These are phyloP conservation scores for Pleurozium schreberi DNA, from an alignment of 225 moss, liverwort and hornwort genomes.

Conservation along the genomic window DNA sequence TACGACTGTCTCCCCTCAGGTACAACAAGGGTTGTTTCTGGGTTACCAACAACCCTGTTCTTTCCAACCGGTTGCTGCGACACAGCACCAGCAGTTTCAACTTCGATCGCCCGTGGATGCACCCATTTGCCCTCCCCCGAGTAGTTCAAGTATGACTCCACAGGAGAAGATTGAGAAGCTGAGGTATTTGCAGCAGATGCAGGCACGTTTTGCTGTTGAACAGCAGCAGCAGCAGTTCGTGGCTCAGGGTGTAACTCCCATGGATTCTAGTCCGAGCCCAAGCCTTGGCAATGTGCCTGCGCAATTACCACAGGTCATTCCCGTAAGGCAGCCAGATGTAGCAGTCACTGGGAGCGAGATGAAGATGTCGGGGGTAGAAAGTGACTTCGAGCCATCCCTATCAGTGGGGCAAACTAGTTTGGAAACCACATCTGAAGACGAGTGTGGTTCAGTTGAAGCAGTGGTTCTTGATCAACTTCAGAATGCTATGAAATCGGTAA, in stretches of 20 bases:
- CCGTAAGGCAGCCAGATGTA: slow-evolving; percentile 30
- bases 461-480: slow-evolving; percentile 37
- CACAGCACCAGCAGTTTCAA: slow-evolving; percentile 38
- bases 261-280: slow-evolving; percentile 23
- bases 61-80: slow-evolving; percentile 6
- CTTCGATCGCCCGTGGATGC: slow-evolving; percentile 21
- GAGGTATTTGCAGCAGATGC: slow-evolving; percentile 86
- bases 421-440: slow-evolving; percentile 35
- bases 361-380: slow-evolving; percentile 33
- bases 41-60: slow-evolving; percentile 40
- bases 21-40: slow-evolving; percentile 25
- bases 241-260: slow-evolving; percentile 40
- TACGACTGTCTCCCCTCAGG: slow-evolving; percentile 25
- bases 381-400: slow-evolving; percentile 40
- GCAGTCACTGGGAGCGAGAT: slow-evolving; percentile 21
- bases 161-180: slow-evolving; percentile 93
- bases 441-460: slow-evolving; percentile 26
- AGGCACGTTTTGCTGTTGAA: slow-evolving; percentile 79
- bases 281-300: slow-evolving; percentile 13
- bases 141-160: slow-evolving; percentile 73
- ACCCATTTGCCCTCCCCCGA: slow-evolving; percentile 40
- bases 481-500: slow-evolving; percentile 35
- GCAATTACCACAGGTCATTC: slow-evolving; percentile 10
- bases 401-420: slow-evolving; percentile 48
- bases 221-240: slow-evolving; percentile 83